A percentile compares a stretch with the other conserved stretches of the same genome.
These are phyloP conservation scores for Aspergillus felis DNA, from an alignment of 2,329 filamentous ascomycete species.

Conservation along the genomic window DNA sequence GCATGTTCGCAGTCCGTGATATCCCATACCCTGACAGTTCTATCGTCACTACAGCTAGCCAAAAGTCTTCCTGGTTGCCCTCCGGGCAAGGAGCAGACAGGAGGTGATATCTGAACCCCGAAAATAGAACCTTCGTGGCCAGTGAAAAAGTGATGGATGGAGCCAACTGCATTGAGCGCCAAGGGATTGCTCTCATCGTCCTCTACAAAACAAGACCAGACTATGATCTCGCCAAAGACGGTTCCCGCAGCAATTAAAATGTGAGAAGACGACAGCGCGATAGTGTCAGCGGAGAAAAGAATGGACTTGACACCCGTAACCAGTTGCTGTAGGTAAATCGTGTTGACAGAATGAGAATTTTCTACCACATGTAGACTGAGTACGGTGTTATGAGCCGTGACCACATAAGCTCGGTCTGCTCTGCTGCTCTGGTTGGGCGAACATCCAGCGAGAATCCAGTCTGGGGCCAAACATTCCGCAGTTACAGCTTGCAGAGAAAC, in stretches of 20 bases:
- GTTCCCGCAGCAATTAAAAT: conserved; percentile 83
- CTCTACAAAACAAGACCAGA: conserved; percentile 67
- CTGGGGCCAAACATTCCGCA: conserved; percentile 51
- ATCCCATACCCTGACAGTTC: conserved; percentile 85
- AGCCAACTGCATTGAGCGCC: conserved; percentile 24
- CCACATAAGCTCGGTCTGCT: conserved; percentile 51
- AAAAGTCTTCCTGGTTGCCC: conserved; percentile 58
- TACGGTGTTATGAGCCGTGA: conserved; percentile 87
- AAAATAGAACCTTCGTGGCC: conserved; percentile 93
- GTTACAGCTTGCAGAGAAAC: conserved; percentile 26
- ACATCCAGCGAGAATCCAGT: conserved; percentile 75
- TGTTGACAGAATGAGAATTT: conserved; percentile 15
- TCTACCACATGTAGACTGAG: conserved; percentile 45
- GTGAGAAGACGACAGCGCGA: conserved; percentile 54
- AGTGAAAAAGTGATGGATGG: conserved; percentile 54
- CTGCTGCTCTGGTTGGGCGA: conserved; percentile 20
- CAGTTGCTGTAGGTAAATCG: conserved; percentile 32
- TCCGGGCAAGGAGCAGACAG: conserved; percentile 37
- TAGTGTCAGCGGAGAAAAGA: conserved; percentile 76
- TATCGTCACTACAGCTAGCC: conserved; percentile 90
- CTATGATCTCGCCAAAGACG: conserved; percentile 87
- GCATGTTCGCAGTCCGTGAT: conserved; percentile 54
- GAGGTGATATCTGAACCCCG: conserved; percentile 72
- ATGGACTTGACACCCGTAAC: conserved; percentile 67
- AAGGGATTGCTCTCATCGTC: conserved; percentile 4